These are phyloP conservation scores for Nitzschia inconspicua DNA, from an alignment of 108 stramenopile genomes.

Conservation along the genomic window DNA sequence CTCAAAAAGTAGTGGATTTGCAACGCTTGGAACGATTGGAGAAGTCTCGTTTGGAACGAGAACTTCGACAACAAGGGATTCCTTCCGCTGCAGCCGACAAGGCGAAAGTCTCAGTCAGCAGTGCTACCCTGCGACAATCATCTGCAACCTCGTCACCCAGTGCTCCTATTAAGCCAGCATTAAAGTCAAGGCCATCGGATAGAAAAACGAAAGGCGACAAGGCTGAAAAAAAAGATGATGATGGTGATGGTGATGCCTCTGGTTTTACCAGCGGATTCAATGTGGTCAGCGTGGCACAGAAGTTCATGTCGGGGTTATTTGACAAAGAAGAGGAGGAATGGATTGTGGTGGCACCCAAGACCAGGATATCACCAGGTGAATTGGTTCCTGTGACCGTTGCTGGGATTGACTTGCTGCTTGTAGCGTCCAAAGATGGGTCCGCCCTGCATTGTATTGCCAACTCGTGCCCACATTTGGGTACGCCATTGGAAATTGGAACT, in stretches of 20 bases:
- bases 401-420: constrained; percentile 71
- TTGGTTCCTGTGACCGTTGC: constrained; percentile 80
- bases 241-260: not conserved
- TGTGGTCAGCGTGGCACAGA: constrained; percentile 21
- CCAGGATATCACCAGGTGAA: constrained; percentile 85
- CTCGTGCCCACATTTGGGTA: constrained; percentile 95
- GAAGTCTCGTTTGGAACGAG: not conserved
- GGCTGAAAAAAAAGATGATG: not conserved
- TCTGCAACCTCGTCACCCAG: no score
- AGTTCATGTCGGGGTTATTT: constrained; percentile 11
- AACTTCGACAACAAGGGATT: not conserved
- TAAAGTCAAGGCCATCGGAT: no score
- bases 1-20: constrained; percentile 7
- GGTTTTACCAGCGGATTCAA: constrained; percentile 1
- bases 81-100: not conserved
- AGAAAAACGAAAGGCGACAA: not conserved
- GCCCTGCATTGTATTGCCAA: constrained; percentile 87
- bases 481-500: constrained; percentile 90
- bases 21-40: not conserved
- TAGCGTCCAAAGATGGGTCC: constrained; percentile 71
- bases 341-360: constrained; percentile 78
- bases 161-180: no score
- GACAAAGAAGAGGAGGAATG: constrained; percentile 56
- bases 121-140: no score
- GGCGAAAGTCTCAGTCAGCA: no score